Evolutionary conservation across 2,329 filamentous ascomycete species (phyloP), one percentile per base, ranked within the genome.

Genomic region (Apiospora aurea): DNA sequence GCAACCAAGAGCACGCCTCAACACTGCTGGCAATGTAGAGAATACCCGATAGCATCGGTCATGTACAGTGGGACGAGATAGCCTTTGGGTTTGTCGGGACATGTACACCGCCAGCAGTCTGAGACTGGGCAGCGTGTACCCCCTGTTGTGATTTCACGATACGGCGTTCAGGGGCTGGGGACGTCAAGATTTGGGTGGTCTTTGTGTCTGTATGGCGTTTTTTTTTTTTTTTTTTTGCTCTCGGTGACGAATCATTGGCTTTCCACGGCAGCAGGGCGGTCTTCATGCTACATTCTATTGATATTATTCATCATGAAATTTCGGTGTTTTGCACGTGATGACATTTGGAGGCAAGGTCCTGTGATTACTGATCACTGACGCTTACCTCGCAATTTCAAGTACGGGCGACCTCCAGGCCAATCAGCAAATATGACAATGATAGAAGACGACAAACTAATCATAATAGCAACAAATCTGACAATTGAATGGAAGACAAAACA

Each of bases 21-120:
- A 46, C 77, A 78, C 67, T 84, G 83, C 72, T 84, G 82, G 81
- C 74, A 77, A n/a, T 85, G 83, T 75, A 82, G 78, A 64, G 80
- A 83, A 46, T 49, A 41, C 57, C 57, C 57, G 1, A n/a, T 64
- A 41, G 57, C 29, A n/a, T 18, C 57, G 18, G 34, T 6, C 34
- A 64, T 64, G 57, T 64, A 64, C 57, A 24, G 34, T 64, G 34
- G 57, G 57, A 41, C 41, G 16, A 34, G 34, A 41, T 10, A 24
- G 8, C 6, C 11, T 24, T 13, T n/a, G 57, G 29, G 38, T 64
- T 3, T 41, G n/a, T 41, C 8, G 29, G 18, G 38, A 13, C 14
- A 61, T 16, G 5, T 16, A 46, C 14, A 46, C 16, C 5, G 11
- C 16, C 18, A n/a, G 18, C 16, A 21, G 53, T 38, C 29, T 38